phyloP scores from a whole-genome alignment of 2,329 filamentous ascomycete species.

The Cladophialophora yegresii region DNA sequence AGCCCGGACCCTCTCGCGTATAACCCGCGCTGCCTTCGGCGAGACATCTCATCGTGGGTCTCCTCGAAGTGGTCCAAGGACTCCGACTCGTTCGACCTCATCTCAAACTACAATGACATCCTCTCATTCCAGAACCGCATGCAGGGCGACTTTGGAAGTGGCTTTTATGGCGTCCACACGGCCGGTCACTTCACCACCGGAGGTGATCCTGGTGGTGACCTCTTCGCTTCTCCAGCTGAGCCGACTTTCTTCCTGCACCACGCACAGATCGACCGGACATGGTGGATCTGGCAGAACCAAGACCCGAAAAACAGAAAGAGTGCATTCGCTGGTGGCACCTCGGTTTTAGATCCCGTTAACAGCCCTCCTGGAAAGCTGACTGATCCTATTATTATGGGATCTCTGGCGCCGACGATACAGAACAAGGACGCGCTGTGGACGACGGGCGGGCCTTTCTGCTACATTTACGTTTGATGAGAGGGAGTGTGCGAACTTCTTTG shows the following conservation, averaged over 20 bases:
- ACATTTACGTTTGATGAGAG: conserved; percentile 31
- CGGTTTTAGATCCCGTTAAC: conserved; percentile 24
- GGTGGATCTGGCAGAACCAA: conserved; percentile 33
- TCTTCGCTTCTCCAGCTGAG: conserved; percentile 30
- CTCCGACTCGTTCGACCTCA: conserved; percentile 25
- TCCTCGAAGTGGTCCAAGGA: conserved; percentile 33
- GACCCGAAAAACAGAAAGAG: conserved; percentile 26
- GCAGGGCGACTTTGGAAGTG: conserved; percentile 27
- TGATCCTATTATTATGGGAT: conserved; percentile 27
- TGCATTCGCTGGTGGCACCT: conserved; percentile 28
- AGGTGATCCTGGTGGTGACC: conserved; percentile 32
- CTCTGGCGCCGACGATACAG: conserved; percentile 14
- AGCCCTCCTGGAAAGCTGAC: conserved; percentile 30
- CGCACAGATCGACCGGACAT: conserved; percentile 31
- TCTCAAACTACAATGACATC: conserved; percentile 28
- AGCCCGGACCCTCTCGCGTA: conserved; percentile 32
- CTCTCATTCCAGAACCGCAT: conserved; percentile 29
- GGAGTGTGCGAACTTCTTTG: not conserved
- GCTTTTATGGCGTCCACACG: conserved; percentile 31
- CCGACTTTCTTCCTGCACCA: conserved; percentile 34
- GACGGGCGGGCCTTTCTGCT: conserved; percentile 34
- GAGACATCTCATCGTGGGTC: conserved; percentile 33
- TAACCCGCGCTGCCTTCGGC: conserved; percentile 31
- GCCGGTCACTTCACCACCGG: conserved; percentile 33
- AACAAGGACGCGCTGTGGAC: conserved; percentile 31